Percentiles rank a stretch among this genome's conserved stretches.
Evolutionary conservation across 768 basidiomycete genomes (phyloP).

Genomic region (Hemileccinum rubropunctum): DNA sequence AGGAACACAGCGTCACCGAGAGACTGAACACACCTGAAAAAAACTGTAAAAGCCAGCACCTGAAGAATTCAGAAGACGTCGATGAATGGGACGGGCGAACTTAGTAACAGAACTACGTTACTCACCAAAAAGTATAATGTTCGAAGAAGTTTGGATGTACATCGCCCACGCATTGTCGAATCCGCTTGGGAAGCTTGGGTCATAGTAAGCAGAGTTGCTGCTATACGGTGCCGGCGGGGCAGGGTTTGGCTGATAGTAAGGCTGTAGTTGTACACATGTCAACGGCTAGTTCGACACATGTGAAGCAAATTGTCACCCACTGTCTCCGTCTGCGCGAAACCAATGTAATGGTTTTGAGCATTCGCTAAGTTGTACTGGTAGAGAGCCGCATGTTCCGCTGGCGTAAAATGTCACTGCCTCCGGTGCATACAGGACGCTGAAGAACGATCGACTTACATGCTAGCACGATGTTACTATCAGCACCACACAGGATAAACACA

Average conservation of each 20-base stretch:
- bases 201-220: constrained; percentile 30
- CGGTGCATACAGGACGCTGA: neutral
- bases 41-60: constrained; percentile 48
- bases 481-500: neutral
- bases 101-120: neutral
- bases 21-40: constrained; percentile 32
- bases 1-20: neutral
- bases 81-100: neutral
- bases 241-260: constrained; percentile 48
- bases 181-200: constrained; percentile 32
- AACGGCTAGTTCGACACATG: neutral
- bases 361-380: constrained; percentile 48
- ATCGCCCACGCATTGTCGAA: constrained; percentile 11
- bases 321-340: constrained; percentile 51
- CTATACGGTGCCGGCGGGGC: constrained; percentile 41
- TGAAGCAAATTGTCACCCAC: constrained; percentile 21
- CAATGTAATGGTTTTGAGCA: constrained; percentile 47
- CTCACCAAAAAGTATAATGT: constrained; percentile 43
- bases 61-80: neutral
- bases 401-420: neutral
- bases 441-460: constrained; percentile 17
- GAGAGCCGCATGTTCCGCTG: constrained; percentile 45
- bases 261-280: constrained; percentile 22
- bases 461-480: neutral
- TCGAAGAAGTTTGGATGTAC: constrained; percentile 31